Percentiles rank a stretch among this genome's conserved stretches.
phyloP scores from a whole-genome alignment of 2,329 filamentous ascomycete genomes.

The Trichothecium sympodiale region DNA sequence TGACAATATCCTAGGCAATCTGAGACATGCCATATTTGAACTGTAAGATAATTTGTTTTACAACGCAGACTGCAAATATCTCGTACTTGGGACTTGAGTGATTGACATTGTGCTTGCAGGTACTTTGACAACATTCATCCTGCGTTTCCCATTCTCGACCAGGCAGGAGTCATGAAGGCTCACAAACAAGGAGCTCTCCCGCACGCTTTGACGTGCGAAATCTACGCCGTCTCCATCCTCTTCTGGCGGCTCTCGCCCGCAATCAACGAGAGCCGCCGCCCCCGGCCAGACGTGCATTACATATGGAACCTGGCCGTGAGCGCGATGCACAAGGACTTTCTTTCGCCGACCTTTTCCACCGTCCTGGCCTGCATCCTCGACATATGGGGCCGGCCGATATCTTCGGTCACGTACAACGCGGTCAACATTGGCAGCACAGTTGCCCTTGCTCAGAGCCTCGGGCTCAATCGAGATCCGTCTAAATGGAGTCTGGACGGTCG shows the following conservation, averaged over 20 bases:
- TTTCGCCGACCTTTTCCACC: slow-evolving; percentile 2
- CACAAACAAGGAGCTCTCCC: slow-evolving; percentile 1
- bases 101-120: background rate
- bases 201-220: slow-evolving; percentile 1
- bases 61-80: background rate
- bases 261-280: background rate
- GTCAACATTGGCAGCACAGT: slow-evolving; percentile 4
- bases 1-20: slow-evolving; percentile 2
- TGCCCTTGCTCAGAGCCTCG: slow-evolving; percentile 3
- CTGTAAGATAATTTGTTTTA: slow-evolving; percentile 1
- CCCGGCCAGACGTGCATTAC: slow-evolving; percentile 3
- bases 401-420: slow-evolving; percentile 3
- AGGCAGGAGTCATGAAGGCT: slow-evolving; percentile 1
- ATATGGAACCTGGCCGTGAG: slow-evolving; percentile 5
- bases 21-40: background rate
- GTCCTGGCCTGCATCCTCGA: slow-evolving; percentile 4
- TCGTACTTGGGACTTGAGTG: no score
- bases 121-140: slow-evolving; percentile 5
- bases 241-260: background rate
- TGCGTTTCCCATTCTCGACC: slow-evolving; percentile 4
- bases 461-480: slow-evolving; percentile 3
- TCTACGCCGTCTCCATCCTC: slow-evolving; percentile 3
- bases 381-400: slow-evolving; percentile 2
- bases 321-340: slow-evolving; percentile 4
- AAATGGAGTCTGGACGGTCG: slow-evolving; percentile 3